Evolutionary conservation across 495 filamentous ascomycete species (phyloP), one percentile per base, ranked within the genome.

Genomic region (Penicillium samsonianum): DNA sequence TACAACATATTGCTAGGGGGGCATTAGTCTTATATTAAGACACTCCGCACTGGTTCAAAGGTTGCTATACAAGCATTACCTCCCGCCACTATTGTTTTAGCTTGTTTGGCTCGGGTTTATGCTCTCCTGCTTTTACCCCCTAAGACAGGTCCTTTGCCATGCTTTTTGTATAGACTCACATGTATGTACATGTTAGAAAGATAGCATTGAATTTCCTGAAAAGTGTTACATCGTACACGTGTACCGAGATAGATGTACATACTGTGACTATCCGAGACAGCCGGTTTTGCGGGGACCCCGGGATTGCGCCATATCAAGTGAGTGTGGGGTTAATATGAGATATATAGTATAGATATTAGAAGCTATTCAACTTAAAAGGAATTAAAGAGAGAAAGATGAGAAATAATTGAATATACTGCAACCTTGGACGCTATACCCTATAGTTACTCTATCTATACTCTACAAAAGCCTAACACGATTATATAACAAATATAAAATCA

Each of bases 231-330:
- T 38, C 2, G n/a, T 17, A 17, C 14, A n/a, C n/a, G n/a, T n/a
- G n/a, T 11, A 33, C 23, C 2, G 4, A 33, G 30, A 33, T 22
- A 20, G 38, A 12, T 23, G 19, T 6, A 20, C 19, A n/a, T 42
- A 43, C 41, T 33, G 5, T 20, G 4, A 19, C 7, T 50, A 50
- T 50, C 48, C 48, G 51, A 44, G 20, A 53, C n/a, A 33, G n/a
- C 38, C 38, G 31, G 16, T 40, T 26, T 43, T 54, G 51, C 41
- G 51, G 51, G 51, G 51, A 54, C 51, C 51, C 51, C 51, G 26
- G 50, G 25, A 53, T 55, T 46, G 40, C 52, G 28, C 52, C 41
- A 46, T 22, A 35, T 30, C 25, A 23, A 28, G 10, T 46, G 20
- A 33, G 33, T 30, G 47, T 20, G 28, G 26, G 10, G 30, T 16